These are phyloP conservation scores for Jacaranda mimosifolia DNA, from an alignment of 257 asterid genomes.

Conservation along the genomic window DNA sequence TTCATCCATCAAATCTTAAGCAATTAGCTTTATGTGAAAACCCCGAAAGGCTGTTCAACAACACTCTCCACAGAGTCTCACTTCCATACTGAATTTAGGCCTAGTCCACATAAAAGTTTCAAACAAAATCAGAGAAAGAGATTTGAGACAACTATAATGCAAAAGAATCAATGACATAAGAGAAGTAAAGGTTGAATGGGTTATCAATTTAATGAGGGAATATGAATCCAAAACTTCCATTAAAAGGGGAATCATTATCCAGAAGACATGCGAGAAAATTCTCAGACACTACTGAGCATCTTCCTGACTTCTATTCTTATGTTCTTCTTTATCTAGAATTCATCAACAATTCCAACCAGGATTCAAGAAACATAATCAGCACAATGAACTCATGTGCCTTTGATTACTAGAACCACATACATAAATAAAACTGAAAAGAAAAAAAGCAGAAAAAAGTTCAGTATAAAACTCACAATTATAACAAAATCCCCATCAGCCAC, in stretches of 20 bases:
- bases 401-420: not conserved
- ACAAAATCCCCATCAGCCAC: not conserved
- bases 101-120: slow-evolving; percentile 26
- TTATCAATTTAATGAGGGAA: slow-evolving; percentile 35
- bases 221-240: slow-evolving; percentile 48
- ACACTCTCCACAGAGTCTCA: not conserved
- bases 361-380: slow-evolving; percentile 26
- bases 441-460: slow-evolving; percentile 10
- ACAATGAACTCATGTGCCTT: slow-evolving; percentile 26
- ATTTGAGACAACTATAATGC: slow-evolving; percentile 22
- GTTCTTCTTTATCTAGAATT: slow-evolving; percentile 44
- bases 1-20: slow-evolving; percentile 53
- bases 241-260: slow-evolving; percentile 50
- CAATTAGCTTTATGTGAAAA: slow-evolving; percentile 2
- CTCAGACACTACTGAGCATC: slow-evolving; percentile 44
- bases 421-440: not conserved
- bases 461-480: slow-evolving; percentile 30
- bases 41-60: slow-evolving; percentile 25
- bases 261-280: slow-evolving; percentile 40
- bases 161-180: slow-evolving; percentile 32
- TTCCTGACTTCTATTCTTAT: slow-evolving; percentile 39
- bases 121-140: slow-evolving; percentile 23
- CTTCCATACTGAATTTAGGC: slow-evolving; percentile 18
- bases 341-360: slow-evolving; percentile 37
- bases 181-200: not conserved